Evolutionary conservation across 768 basidiomycete genomes (phyloP).

Genomic region (Pluteus cervinus): DNA sequence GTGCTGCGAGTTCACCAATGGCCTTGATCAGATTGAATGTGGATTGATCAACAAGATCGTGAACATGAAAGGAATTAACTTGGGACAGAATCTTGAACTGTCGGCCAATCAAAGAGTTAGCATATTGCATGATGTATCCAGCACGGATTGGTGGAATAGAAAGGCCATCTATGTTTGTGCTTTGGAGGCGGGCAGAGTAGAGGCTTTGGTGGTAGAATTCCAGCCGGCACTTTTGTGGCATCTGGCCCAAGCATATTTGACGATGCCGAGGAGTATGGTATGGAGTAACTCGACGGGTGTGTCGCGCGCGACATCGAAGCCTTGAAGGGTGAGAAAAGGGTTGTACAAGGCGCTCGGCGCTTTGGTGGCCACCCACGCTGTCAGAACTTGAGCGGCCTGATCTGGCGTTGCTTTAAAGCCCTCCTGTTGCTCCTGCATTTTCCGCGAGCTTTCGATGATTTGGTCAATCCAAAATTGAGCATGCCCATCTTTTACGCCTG

Average conservation of each 20-base stretch:
- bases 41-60: slow-evolving; percentile 19
- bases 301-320: slow-evolving; percentile 23
- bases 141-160: slow-evolving; percentile 28
- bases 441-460: slow-evolving; percentile 16
- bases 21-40: slow-evolving; percentile 23
- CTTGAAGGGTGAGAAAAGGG: slow-evolving; percentile 22
- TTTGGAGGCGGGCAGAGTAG: slow-evolving; percentile 24
- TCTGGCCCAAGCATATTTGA: slow-evolving; percentile 37
- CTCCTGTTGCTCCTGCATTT: slow-evolving; percentile 15
- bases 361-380: slow-evolving; percentile 20
- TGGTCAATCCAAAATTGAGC: slow-evolving; percentile 32
- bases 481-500: slow-evolving; percentile 32
- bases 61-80: slow-evolving; percentile 28
- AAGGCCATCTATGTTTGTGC: slow-evolving; percentile 23
- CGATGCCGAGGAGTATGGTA: slow-evolving; percentile 33
- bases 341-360: slow-evolving; percentile 20
- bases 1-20: slow-evolving; percentile 25
- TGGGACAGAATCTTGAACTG: slow-evolving; percentile 36
- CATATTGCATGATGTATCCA: slow-evolving; percentile 36
- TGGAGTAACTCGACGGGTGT: slow-evolving; percentile 40
- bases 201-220: slow-evolving; percentile 15
- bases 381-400: slow-evolving; percentile 19
- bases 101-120: slow-evolving; percentile 32
- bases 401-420: slow-evolving; percentile 1
- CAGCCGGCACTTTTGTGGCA: slow-evolving; percentile 26